Conservation (phyloP, 225 moss, liverwort and hornwort species). For the Physcomitrium patens region DNA sequence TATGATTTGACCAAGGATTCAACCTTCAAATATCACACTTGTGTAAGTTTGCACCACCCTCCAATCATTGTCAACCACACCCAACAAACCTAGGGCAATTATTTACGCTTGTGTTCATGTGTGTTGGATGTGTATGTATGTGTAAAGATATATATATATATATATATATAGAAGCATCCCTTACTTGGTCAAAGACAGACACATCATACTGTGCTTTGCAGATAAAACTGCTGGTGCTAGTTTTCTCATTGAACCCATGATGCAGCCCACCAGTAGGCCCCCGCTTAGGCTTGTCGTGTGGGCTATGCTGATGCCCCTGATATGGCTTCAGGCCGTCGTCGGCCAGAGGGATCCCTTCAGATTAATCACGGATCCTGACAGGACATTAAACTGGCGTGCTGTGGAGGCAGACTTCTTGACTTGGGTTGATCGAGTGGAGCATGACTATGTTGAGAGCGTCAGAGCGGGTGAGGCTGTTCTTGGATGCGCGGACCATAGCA, state of each 20-base stretch:
- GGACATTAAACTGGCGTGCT: conserved; percentile 37
- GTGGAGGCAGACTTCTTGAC: conserved; percentile 41
- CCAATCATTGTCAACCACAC: conserved; percentile 13
- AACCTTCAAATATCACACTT: not conserved
- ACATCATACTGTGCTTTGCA: conserved; percentile 1
- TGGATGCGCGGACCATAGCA: conserved; percentile 7
- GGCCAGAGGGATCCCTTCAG: not conserved
- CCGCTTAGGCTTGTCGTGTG: conserved; percentile 5
- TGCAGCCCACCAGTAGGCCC: not conserved
- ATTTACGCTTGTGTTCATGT: not conserved
- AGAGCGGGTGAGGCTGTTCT: conserved; percentile 10
- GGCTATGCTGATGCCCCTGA: conserved; percentile 28
- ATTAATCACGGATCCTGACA: conserved; percentile 33
- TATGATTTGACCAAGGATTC: not conserved
- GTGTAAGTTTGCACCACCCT: not conserved
- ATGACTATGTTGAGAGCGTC: conserved; percentile 8
- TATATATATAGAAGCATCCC: not conserved
- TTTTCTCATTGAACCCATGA: not conserved
- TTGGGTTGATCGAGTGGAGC: conserved; percentile 45
- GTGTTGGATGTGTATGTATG: too few relatives aligned
- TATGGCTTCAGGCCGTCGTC: conserved; percentile 14
- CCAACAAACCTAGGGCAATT: conserved; percentile 15
- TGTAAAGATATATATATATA: too few relatives aligned
- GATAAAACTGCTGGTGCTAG: not conserved
- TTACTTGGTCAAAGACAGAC: not conserved